Evolutionary conservation across 1,284 basidiomycete genomes (phyloP).

Genomic region (Erythrobasidium hasegawianum): DNA sequence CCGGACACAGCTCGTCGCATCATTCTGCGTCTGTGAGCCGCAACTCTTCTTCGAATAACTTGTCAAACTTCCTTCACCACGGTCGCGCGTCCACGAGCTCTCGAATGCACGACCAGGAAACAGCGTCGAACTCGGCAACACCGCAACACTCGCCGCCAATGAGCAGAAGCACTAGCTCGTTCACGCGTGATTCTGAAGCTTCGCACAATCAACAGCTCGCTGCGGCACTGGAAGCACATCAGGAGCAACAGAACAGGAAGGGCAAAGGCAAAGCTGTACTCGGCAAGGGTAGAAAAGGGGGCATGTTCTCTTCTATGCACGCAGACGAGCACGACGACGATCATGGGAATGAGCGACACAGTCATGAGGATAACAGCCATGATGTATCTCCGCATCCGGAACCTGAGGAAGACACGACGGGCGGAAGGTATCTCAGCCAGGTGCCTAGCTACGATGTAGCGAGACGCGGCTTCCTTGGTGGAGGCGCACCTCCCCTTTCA

Average conservation of each 20-base stretch:
- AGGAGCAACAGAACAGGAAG: conserved; percentile 14
- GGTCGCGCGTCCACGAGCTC: neutral
- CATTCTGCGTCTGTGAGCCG: conserved; percentile 16
- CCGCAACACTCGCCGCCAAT: neutral
- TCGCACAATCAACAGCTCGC: neutral
- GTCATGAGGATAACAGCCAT: neutral
- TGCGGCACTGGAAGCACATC: conserved; percentile 24
- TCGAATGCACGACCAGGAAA: neutral
- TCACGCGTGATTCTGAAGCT: neutral
- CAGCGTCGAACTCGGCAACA: neutral
- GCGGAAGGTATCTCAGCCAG: conserved; percentile 49
- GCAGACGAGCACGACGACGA: conserved; percentile 10
- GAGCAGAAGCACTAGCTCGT: neutral
- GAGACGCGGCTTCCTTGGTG: conserved; percentile 73
- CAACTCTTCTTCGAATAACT: conserved; percentile 11
- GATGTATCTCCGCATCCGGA: neutral
- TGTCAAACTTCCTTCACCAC: conserved; percentile 16
- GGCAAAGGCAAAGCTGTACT: conserved; percentile 18
- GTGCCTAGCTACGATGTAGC: conserved; percentile 78
- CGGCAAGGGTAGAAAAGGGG: conserved; percentile 1
- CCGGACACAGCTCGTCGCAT: neutral
- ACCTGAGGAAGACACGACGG: conserved; percentile 6
- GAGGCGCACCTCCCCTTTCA: conserved; percentile 71
- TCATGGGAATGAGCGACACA: conserved; percentile 10
- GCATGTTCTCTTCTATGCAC: conserved; percentile 11